A percentile compares a stretch with the other conserved stretches of the same genome.
These are phyloP conservation scores for Boletus fagicola DNA, from an alignment of 768 basidiomycete species.

Conservation along the genomic window DNA sequence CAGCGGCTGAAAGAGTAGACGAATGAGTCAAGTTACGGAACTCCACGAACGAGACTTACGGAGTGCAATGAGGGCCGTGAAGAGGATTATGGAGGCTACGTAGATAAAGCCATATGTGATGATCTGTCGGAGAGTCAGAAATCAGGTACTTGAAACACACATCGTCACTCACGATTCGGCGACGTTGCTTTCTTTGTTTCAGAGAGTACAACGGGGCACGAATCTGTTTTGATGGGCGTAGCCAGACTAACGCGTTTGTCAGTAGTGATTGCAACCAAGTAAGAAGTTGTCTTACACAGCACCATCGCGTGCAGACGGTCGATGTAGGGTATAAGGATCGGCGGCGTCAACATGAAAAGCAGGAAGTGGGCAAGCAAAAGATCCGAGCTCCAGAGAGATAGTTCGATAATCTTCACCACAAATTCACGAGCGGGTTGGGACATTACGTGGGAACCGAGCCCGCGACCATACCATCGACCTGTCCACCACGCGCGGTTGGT, in stretches of 20 bases:
- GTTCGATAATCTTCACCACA: constrained; percentile 95
- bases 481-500: constrained; percentile 99
- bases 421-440: constrained; percentile 99
- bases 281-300: constrained; percentile 56
- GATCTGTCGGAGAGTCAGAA: constrained; percentile 46
- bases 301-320: constrained; percentile 89
- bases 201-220: constrained; percentile 87
- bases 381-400: constrained; percentile 94
- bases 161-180: constrained; percentile 70
- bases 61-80: constrained; percentile 72
- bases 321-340: constrained; percentile 86
- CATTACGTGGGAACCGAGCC: constrained; percentile 86
- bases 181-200: constrained; percentile 85
- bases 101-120: constrained; percentile 84
- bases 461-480: constrained; percentile 94
- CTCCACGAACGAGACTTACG: constrained; percentile 51
- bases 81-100: constrained; percentile 60
- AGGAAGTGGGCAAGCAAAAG: constrained; percentile 85
- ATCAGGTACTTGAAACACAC: neutral
- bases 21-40: constrained; percentile 10
- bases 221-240: constrained; percentile 92
- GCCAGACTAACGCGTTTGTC: constrained; percentile 66
- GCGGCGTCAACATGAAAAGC: constrained; percentile 87
- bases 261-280: constrained; percentile 8
- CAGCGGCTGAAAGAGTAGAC: constrained; percentile 43